Percentiles rank a stretch among this genome's conserved stretches.
These are phyloP conservation scores for Ophiostoma fasciatum DNA, from an alignment of 2,329 filamentous ascomycete species.

Conservation along the genomic window DNA sequence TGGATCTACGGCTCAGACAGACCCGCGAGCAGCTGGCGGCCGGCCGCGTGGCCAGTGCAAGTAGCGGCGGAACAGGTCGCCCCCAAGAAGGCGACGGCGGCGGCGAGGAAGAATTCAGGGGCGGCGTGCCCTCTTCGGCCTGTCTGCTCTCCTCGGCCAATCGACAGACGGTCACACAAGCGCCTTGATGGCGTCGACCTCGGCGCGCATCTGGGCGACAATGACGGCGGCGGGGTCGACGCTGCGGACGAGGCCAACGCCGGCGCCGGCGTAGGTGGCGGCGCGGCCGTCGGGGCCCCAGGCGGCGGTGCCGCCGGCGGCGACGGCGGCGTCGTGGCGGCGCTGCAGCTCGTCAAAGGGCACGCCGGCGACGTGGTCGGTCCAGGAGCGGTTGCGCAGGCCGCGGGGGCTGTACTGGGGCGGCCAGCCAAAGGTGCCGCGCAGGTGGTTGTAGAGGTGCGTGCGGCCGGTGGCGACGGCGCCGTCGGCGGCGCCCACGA, in stretches of 20 bases:
- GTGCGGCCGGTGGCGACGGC: slow-evolving; percentile 25
- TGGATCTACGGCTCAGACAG: no score
- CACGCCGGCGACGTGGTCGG: slow-evolving; percentile 24
- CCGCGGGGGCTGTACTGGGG: slow-evolving; percentile 24
- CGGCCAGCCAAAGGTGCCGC: slow-evolving; percentile 29
- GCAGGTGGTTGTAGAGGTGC: slow-evolving; percentile 28
- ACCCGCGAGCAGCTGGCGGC: no score
- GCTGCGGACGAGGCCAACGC: slow-evolving; percentile 9
- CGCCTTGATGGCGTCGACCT: background rate
- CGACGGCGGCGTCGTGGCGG: slow-evolving; percentile 23
- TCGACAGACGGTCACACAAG: background rate
- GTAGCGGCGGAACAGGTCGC: no score
- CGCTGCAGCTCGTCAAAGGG: slow-evolving; percentile 27
- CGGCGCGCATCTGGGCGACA: background rate
- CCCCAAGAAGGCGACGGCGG: no score
- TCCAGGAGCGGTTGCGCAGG: slow-evolving; percentile 25
- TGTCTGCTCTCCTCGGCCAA: no score
- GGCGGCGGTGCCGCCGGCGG: slow-evolving; percentile 16
- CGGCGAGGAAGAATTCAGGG: no score
- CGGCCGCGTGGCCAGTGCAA: no score
- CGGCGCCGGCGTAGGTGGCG: slow-evolving; percentile 10
- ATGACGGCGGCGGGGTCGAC: slow-evolving; percentile 6
- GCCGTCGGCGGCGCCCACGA: slow-evolving; percentile 25
- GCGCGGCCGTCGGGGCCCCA: slow-evolving; percentile 14
- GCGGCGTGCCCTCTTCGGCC: no score